Percentiles rank a stretch among this genome's conserved stretches.
These are phyloP conservation scores for Hypoxylon sp. DNA, from an alignment of 2,329 filamentous ascomycete genomes.

Conservation along the genomic window DNA sequence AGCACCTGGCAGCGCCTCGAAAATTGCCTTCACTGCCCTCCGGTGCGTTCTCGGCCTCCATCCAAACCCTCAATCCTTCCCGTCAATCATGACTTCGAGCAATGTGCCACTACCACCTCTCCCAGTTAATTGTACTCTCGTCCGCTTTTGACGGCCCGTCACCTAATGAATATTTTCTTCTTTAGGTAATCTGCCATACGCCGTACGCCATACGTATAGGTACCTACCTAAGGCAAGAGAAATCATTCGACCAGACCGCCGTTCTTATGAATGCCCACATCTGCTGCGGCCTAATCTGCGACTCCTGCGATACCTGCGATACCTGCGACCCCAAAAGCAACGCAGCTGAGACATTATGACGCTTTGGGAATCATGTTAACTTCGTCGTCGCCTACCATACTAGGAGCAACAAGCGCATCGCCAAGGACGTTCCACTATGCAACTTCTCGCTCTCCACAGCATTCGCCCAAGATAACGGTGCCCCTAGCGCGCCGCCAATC, in stretches of 20 bases:
- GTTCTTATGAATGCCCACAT: slow-evolving; percentile 33
- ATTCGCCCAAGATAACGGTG: slow-evolving; percentile 57
- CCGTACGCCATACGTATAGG: slow-evolving; percentile 4
- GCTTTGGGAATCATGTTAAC: slow-evolving; percentile 69
- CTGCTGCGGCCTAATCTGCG: slow-evolving; percentile 32
- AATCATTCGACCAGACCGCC: slow-evolving; percentile 25
- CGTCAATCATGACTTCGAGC: slow-evolving; percentile 35
- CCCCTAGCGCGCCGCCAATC: slow-evolving; percentile 58
- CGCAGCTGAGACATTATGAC: slow-evolving; percentile 56
- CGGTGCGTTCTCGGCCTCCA: slow-evolving; percentile 37
- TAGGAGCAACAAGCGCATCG: slow-evolving; percentile 65
- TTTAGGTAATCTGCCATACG: slow-evolving; percentile 16
- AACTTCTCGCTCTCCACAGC: slow-evolving; percentile 57
- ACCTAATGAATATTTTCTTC: slow-evolving; percentile 17
- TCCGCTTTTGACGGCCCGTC: slow-evolving; percentile 23
- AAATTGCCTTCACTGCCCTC: slow-evolving; percentile 33
- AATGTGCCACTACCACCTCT: slow-evolving; percentile 35
- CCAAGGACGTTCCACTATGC: slow-evolving; percentile 64
- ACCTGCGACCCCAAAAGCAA: slow-evolving; percentile 21
- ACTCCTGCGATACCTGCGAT: slow-evolving; percentile 13
- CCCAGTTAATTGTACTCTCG: slow-evolving; percentile 29
- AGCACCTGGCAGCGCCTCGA: slow-evolving; percentile 23
- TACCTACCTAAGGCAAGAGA: too few relatives aligned
- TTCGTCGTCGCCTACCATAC: slow-evolving; percentile 66
- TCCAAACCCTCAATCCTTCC: slow-evolving; percentile 31